These are phyloP conservation scores for Globisporangium apiculatum DNA, from an alignment of 352 stramenopile species.

Conservation along the genomic window DNA sequence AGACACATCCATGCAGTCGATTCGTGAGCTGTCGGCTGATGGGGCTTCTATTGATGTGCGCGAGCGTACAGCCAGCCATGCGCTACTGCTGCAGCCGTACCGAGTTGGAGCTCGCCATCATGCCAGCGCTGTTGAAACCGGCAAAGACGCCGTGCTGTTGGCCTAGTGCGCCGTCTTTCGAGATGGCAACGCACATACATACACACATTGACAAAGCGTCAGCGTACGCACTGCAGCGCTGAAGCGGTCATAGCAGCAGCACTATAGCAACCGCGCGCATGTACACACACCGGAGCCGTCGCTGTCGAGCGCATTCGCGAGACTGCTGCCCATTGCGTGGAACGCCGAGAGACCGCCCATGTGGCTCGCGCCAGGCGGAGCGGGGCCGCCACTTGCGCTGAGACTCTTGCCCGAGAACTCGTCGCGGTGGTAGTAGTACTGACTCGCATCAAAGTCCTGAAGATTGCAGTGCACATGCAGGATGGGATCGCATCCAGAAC, in stretches of 20 bases:
- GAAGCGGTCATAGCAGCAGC: no score
- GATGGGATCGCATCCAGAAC: not conserved
- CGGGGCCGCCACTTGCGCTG: constrained; percentile 15
- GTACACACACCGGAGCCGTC: constrained; percentile 11
- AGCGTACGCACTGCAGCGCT: no score
- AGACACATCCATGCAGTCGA: not conserved
- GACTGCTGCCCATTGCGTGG: constrained; percentile 36
- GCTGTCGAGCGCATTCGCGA: constrained; percentile 21
- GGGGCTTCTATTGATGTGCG: no score
- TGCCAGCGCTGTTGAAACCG: constrained; percentile 33
- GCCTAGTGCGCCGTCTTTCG: constrained; percentile 4
- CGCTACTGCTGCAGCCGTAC: constrained; percentile 15
- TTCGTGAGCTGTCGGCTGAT: not conserved
- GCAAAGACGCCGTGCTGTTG: constrained; percentile 22
- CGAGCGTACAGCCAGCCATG: not conserved
- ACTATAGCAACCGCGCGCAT: not conserved
- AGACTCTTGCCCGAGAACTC: constrained; percentile 45
- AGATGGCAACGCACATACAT: not conserved
- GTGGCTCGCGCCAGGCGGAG: constrained; percentile 12
- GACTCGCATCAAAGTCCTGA: constrained; percentile 82
- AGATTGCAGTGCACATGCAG: no score
- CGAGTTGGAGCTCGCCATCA: constrained; percentile 35
- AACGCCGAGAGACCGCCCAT: constrained; percentile 39
- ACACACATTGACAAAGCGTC: not conserved
- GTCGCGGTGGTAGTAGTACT: constrained; percentile 86